phyloP scores from a whole-genome alignment of 139 green algal genomes.

The Chlamydomonas eustigma region DNA sequence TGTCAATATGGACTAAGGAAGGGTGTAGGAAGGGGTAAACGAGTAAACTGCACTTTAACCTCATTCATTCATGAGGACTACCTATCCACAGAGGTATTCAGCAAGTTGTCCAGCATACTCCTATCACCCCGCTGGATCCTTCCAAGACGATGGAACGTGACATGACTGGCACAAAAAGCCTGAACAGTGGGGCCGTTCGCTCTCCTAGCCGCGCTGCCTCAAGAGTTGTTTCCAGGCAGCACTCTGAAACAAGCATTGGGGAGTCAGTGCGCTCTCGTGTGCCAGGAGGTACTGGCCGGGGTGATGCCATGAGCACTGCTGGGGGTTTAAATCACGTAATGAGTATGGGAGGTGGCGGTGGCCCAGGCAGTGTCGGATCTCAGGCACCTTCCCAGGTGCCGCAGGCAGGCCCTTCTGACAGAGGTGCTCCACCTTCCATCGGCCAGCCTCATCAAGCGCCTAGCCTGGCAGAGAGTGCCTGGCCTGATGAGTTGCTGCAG shows the following conservation, averaged over 20 bases:
- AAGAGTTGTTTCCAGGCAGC: neutral
- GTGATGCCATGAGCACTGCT: neutral
- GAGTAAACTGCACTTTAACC: neutral
- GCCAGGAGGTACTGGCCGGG: neutral
- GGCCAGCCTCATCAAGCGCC: neutral
- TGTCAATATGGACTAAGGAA: no score
- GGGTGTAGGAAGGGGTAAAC: no score
- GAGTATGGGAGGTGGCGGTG: neutral
- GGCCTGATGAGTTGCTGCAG: slow-evolving; percentile 45
- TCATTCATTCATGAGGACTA: neutral
- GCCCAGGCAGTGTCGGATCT: neutral
- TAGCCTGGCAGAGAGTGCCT: slow-evolving; percentile 39
- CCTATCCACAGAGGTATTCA: neutral
- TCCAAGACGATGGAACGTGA: neutral
- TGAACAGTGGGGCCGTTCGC: neutral
- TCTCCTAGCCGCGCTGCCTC: neutral
- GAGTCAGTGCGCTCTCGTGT: neutral
- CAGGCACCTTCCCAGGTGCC: neutral
- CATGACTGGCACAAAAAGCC: neutral
- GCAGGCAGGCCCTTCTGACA: neutral
- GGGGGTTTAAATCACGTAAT: neutral
- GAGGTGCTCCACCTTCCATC: no score
- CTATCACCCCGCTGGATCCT: neutral
- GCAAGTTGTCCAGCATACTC: neutral
- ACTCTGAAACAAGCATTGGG: neutral